These are phyloP conservation scores for Populus nigra DNA, from an alignment of 345 rosid species.

Conservation along the genomic window DNA sequence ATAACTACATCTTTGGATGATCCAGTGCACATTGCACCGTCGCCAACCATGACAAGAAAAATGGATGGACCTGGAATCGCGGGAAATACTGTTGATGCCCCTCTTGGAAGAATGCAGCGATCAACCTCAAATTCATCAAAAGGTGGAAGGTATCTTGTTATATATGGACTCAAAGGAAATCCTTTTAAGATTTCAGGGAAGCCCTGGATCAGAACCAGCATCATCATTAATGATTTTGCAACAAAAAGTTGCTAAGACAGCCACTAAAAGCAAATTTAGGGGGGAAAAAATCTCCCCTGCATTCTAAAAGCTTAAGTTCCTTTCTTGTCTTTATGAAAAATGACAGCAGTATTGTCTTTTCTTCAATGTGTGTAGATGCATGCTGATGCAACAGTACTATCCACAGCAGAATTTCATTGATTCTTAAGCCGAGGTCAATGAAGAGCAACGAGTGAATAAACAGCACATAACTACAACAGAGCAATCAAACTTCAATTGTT, in stretches of 20 bases:
- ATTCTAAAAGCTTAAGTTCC: background rate
- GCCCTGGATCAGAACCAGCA: constrained; percentile 52
- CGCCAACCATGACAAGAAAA: constrained; percentile 56
- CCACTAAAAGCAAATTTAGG: background rate
- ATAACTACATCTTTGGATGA: constrained; percentile 36
- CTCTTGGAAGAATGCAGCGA: constrained; percentile 62
- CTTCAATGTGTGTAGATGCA: background rate
- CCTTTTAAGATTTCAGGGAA: constrained; percentile 84
- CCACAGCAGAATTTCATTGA: background rate
- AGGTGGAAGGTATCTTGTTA: constrained; percentile 84
- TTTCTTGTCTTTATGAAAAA: background rate
- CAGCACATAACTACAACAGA: background rate
- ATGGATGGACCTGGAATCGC: constrained; percentile 80
- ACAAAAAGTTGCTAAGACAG: background rate
- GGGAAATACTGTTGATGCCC: constrained; percentile 62
- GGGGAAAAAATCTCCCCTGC: background rate
- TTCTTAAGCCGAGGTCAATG: background rate
- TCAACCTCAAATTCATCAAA: constrained; percentile 93
- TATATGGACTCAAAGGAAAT: constrained; percentile 53
- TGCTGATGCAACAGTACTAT: background rate
- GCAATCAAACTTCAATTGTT: background rate
- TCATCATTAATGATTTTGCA: background rate
- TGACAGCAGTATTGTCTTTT: background rate
- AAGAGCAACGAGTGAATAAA: background rate
- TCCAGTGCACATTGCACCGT: constrained; percentile 51